Evolutionary conservation across 305 asterid species (phyloP), one percentile per base, ranked within the genome.

Genomic region (Fraxinus albicans): DNA sequence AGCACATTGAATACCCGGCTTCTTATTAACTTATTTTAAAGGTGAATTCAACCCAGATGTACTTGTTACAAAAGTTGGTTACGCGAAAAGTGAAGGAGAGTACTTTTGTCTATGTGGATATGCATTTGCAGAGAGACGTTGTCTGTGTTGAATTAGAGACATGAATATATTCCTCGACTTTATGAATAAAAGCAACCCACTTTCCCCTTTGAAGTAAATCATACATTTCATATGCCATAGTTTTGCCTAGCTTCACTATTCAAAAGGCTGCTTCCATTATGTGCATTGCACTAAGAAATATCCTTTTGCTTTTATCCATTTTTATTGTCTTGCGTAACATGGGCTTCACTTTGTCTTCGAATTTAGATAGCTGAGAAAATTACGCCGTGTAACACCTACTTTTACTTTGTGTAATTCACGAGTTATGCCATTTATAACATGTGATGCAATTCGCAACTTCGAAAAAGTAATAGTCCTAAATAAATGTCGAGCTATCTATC

Each of bases 201-300:
- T 63, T 60, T 58, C 79, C 31, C 17, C 29, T 63, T 47, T 58
- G 73, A 63, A 73, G 58, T 60, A 74, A 50, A 72, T 53, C 12
- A 21, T 63, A 38, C 55, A 60, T 38, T 74, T 58, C 47, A 19
- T 12, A 34, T n/a, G 36, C 35, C 70, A 60, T 35, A 5, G 3
- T 42, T 77, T 76, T n/a, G 73, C 36, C 34, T 8, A 55, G 63
- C 58, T 42, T 36, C 25, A 58, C 33, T 78, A 4, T 80, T 80
- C 44, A 23, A 76, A 80, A 84, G 58, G 77, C 79, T 69, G 79
- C 69, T 79, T 79, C 77, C 77, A 53, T 53, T 53, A 53, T 77
- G 34, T 53, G 21, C n/a, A 10, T 23, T 1, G 35, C 35, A 65
- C 35, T 25, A 10, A n/a, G 8, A 55, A 4, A 55, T 55, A 55